Conservation (phyloP, 768 basidiomycete genomes). For the Naganishia onofrii region DNA sequence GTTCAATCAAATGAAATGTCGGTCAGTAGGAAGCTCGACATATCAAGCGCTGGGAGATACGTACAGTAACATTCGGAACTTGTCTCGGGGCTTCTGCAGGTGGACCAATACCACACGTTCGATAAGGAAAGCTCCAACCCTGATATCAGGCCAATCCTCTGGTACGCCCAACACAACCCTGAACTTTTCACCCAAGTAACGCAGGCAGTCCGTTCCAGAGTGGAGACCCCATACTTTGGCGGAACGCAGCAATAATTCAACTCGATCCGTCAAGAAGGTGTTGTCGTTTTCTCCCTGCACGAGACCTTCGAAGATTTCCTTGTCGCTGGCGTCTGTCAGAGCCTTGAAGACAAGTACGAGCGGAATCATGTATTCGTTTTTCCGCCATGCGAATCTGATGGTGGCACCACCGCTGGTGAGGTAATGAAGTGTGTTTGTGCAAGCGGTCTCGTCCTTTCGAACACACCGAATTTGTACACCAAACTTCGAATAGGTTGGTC, state of each 20-base stretch:
- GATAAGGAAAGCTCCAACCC: slow-evolving; percentile 76
- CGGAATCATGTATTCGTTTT: slow-evolving; percentile 88
- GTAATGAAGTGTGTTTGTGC: slow-evolving; percentile 96
- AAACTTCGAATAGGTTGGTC: slow-evolving; percentile 88
- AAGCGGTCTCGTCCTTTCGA: slow-evolving; percentile 84
- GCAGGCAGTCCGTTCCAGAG: slow-evolving; percentile 85
- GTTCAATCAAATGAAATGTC: neutral
- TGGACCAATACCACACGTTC: slow-evolving; percentile 87
- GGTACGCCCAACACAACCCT: slow-evolving; percentile 83
- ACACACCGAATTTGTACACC: slow-evolving; percentile 95
- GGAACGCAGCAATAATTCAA: slow-evolving; percentile 86
- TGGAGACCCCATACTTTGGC: slow-evolving; percentile 89
- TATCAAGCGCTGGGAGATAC: slow-evolving; percentile 47
- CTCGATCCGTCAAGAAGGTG: slow-evolving; percentile 94
- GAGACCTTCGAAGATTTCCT: slow-evolving; percentile 92
- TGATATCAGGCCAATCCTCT: slow-evolving; percentile 84
- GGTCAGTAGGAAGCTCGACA: slow-evolving; percentile 23
- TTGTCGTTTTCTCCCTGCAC: slow-evolving; percentile 96
- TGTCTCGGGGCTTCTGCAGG: slow-evolving; percentile 78
- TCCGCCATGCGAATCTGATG: slow-evolving; percentile 91
- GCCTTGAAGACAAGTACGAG: slow-evolving; percentile 96
- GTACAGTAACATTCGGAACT: slow-evolving; percentile 90
- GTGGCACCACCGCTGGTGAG: slow-evolving; percentile 95
- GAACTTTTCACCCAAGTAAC: slow-evolving; percentile 95
- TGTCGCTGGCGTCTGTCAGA: slow-evolving; percentile 82